Conservation (phyloP, 148 eudicot species). For the Rhododendron molle region DNA sequence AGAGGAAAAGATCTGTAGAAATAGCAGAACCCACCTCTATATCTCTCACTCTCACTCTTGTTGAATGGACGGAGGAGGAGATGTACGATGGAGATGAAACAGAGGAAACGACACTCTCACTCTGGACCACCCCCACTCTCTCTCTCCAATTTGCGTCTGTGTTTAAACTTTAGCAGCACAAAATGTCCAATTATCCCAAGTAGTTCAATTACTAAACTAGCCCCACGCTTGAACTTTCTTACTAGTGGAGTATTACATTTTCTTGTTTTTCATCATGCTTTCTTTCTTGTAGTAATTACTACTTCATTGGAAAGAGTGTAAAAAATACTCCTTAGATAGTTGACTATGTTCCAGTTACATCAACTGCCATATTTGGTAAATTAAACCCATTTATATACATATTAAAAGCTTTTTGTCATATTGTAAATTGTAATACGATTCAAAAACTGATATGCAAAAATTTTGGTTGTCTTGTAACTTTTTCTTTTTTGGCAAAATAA, state of each 20-base stretch:
- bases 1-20: conserved; percentile 32
- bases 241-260: too few relatives aligned
- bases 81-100: conserved; percentile 26
- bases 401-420: neutral
- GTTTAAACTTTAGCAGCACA: neutral
- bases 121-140: conserved; percentile 44
- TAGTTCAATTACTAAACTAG: conserved; percentile 27
- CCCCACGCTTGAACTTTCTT: conserved; percentile 13
- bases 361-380: neutral
- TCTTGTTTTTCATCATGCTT: neutral
- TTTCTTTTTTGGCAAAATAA: neutral
- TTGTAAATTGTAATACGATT: neutral
- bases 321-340: too few relatives aligned
- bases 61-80: conserved; percentile 15
- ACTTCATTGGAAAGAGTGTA: too few relatives aligned
- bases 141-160: neutral
- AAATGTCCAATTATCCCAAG: conserved; percentile 23
- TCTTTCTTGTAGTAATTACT: too few relatives aligned
- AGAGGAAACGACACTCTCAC: conserved; percentile 39
- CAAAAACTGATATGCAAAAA: neutral
- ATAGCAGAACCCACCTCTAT: conserved; percentile 26
- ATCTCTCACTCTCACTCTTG: conserved; percentile 24
- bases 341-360: too few relatives aligned
- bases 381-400: neutral
- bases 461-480: neutral